These are phyloP conservation scores for Pseudogymnoascus sp. DNA, from an alignment of 2,329 filamentous ascomycete genomes.

Conservation along the genomic window DNA sequence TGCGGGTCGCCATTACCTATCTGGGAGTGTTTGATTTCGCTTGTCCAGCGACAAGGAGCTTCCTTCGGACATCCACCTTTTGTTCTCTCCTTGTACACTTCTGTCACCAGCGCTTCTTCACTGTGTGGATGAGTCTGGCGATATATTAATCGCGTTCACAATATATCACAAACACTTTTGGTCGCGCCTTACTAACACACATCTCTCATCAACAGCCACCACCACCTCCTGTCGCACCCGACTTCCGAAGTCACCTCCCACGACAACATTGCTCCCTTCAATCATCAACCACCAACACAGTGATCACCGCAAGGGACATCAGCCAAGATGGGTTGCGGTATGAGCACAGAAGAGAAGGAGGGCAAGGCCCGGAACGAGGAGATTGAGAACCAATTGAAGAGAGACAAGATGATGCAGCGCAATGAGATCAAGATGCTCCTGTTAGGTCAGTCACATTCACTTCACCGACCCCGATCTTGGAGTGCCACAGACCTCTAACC, in stretches of 20 bases:
- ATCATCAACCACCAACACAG: not conserved
- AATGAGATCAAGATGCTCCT: slow-evolving; percentile 99
- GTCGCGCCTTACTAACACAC: not conserved
- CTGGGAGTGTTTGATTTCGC: not conserved
- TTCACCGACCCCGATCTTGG: not conserved
- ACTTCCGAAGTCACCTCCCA: not conserved
- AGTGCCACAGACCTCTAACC: slow-evolving; percentile 12
- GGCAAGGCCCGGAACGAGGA: slow-evolving; percentile 99
- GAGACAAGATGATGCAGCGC: slow-evolving; percentile 96
- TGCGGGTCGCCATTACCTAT: slow-evolving; percentile 2
- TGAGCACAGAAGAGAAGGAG: slow-evolving; percentile 99
- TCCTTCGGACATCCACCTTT: not conserved
- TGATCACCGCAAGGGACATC: slow-evolving; percentile 16
- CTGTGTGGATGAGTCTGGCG: not conserved
- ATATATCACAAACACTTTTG: not conserved
- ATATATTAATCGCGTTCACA: not conserved
- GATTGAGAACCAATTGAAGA: slow-evolving; percentile 98
- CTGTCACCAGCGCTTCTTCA: not conserved
- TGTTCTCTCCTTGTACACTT: not conserved
- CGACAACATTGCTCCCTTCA: not conserved
- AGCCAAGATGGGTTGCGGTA: slow-evolving; percentile 95
- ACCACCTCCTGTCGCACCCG: not conserved
- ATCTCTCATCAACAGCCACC: not conserved
- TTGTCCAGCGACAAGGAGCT: not conserved
- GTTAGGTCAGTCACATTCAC: slow-evolving; percentile 59